phyloP scores from a whole-genome alignment of 23 red algal genomes.

The Pyropia haitanensis region DNA sequence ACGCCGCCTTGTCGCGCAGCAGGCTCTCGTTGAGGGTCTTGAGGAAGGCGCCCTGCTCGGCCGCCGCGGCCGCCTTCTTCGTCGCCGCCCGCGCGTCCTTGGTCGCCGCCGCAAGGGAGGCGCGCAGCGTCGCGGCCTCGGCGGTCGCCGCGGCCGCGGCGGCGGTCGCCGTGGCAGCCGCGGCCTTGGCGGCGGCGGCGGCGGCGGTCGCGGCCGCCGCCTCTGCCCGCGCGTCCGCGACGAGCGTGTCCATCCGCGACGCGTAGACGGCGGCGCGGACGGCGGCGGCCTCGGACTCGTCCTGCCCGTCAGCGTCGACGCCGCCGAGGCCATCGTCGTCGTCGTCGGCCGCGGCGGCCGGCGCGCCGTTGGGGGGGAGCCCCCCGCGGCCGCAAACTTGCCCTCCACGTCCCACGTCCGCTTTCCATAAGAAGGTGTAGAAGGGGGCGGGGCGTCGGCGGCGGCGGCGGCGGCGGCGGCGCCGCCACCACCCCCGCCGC shows the following conservation, averaged over 20 bases:
- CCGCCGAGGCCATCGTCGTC: not conserved
- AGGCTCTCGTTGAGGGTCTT: constrained; percentile 67
- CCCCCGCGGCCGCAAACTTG: too few relatives aligned
- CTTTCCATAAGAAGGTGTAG: too few relatives aligned
- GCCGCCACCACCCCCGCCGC: not conserved
- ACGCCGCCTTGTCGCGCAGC: constrained; percentile 50
- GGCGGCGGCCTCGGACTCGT: constrained; percentile 22
- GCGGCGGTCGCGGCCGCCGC: not conserved
- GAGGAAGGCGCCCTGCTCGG: constrained; percentile 53
- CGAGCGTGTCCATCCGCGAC: constrained; percentile 31
- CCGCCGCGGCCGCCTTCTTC: not conserved
- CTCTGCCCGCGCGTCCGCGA: constrained; percentile 27
- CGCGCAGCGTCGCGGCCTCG: too few relatives aligned
- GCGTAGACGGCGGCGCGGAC: constrained; percentile 53
- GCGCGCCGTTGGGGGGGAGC: too few relatives aligned
- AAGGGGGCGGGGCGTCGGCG: too few relatives aligned
- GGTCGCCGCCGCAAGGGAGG: too few relatives aligned
- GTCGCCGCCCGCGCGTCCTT: too few relatives aligned
- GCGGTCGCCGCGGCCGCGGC: too few relatives aligned
- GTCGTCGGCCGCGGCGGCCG: too few relatives aligned
- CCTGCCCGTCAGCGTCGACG: constrained; percentile 17
- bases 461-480: not conserved
- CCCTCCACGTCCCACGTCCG: too few relatives aligned
- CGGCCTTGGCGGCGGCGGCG: too few relatives aligned
- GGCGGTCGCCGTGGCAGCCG: too few relatives aligned